Percentiles rank a stretch among this genome's conserved stretches.
Evolutionary conservation across 257 asterid species (phyloP).

Genomic region (Solanum clarkiae): DNA sequence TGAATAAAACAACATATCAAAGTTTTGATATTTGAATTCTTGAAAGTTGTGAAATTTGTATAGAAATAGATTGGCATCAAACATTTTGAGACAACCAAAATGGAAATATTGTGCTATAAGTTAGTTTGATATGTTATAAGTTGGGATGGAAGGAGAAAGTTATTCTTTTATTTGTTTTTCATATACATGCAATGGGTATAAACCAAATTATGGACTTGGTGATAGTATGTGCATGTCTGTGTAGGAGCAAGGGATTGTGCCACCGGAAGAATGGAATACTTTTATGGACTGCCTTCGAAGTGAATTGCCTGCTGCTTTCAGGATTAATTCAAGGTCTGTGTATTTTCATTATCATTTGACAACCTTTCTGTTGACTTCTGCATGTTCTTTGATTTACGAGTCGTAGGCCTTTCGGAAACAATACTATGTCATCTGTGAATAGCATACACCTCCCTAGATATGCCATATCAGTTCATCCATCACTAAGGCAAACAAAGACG

Average conservation of each 20-base stretch:
- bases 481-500: too few relatives aligned
- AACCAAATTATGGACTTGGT: neutral
- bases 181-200: neutral
- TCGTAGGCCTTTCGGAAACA: neutral
- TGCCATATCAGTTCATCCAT: too few relatives aligned
- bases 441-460: too few relatives aligned
- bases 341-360: neutral
- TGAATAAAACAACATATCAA: neutral
- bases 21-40: neutral
- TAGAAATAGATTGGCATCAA: neutral
- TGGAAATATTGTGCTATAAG: neutral
- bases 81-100: neutral
- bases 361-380: neutral
- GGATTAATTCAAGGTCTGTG: slow-evolving; percentile 63
- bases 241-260: slow-evolving; percentile 59
- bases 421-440: too few relatives aligned
- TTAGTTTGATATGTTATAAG: neutral
- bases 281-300: slow-evolving; percentile 43
- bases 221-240: neutral
- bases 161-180: neutral
- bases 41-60: neutral
- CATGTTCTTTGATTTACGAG: neutral
- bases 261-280: slow-evolving; percentile 59
- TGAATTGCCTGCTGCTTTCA: slow-evolving; percentile 80
- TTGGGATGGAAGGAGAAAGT: neutral